These are phyloP conservation scores for Suillus ampliporus DNA, from an alignment of 768 basidiomycete species.

Conservation along the genomic window DNA sequence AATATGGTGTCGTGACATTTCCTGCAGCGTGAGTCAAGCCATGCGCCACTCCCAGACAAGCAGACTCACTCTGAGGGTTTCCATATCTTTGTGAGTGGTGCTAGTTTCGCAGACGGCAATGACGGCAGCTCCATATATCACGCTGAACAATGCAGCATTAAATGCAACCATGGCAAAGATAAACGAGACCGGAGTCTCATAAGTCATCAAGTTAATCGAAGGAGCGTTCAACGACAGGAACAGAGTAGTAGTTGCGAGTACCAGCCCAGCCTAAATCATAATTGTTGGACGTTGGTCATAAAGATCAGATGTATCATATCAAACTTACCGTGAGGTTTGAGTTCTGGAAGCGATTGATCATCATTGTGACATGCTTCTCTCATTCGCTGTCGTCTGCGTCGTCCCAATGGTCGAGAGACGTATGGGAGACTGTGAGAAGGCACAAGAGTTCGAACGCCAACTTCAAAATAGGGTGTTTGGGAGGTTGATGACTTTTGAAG, in stretches of 20 bases:
- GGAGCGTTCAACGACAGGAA: background rate
- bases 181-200: background rate
- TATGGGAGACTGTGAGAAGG: background rate
- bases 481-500: background rate
- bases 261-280: conserved; percentile 2
- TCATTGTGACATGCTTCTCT: background rate
- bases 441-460: background rate
- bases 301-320: background rate
- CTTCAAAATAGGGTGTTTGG: background rate
- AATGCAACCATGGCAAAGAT: background rate
- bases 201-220: background rate
- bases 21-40: background rate
- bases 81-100: conserved; percentile 2
- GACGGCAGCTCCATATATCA: conserved; percentile 3
- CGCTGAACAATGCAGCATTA: conserved; percentile 2
- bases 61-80: background rate
- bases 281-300: no score
- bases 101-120: conserved; percentile 3
- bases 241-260: conserved; percentile 5
- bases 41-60: background rate
- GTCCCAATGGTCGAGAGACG: conserved; percentile 3
- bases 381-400: background rate
- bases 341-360: conserved; percentile 3
- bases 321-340: conserved; percentile 4
- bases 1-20: background rate